Conservation (phyloP, 2,329 filamentous ascomycete genomes). For the Monosporascus ibericus region DNA sequence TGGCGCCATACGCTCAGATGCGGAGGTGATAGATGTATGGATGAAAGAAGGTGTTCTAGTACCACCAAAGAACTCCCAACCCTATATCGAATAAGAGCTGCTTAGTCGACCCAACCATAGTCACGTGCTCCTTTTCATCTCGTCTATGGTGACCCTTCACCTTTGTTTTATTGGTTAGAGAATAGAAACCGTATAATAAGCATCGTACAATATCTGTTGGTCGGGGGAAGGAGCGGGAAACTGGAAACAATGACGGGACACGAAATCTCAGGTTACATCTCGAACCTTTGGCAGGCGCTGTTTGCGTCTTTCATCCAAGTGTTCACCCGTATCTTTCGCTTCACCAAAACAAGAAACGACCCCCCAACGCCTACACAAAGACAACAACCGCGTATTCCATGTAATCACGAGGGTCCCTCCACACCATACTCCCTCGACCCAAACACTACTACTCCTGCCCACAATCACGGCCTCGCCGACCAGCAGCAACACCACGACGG, state of each 20-base stretch:
- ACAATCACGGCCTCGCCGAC: background rate
- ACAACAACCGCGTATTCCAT: background rate
- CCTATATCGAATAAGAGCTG: no score
- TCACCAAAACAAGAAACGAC: constrained; percentile 13
- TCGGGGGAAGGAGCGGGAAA: constrained; percentile 7
- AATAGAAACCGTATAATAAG: background rate
- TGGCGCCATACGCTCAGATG: background rate
- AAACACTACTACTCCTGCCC: background rate
- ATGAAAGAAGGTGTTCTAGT: background rate
- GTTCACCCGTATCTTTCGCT: constrained; percentile 22
- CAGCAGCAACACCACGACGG: constrained; percentile 3
- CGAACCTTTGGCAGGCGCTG: constrained; percentile 26
- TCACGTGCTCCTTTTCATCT: no score
- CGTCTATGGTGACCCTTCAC: no score
- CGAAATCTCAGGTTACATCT: constrained; percentile 28
- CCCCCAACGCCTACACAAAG: constrained; percentile 5
- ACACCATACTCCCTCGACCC: background rate
- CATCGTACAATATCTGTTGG: background rate
- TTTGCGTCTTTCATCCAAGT: constrained; percentile 27
- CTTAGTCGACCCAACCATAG: no score
- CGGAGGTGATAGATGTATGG: background rate
- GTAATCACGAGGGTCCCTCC: background rate
- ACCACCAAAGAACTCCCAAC: background rate
- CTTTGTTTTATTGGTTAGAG: background rate
- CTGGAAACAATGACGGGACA: constrained; percentile 26